A percentile compares a stretch with the other conserved stretches of the same genome.
Evolutionary conservation across 192 early-diverging fungal species (phyloP).

Genomic region (Spinellus fusiger): DNA sequence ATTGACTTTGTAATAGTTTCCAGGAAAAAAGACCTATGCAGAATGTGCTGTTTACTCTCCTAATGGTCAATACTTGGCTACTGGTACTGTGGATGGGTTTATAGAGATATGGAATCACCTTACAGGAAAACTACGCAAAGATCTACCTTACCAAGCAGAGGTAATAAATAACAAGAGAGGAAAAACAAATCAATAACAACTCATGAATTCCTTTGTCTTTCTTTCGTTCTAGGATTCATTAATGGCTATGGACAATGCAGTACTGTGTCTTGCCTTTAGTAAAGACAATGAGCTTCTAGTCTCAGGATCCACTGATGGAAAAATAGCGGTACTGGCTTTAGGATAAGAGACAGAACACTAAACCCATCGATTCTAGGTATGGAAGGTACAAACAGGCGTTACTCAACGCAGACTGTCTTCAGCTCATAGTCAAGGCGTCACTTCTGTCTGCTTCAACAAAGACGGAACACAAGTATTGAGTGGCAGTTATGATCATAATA

Average conservation of each 20-base stretch:
- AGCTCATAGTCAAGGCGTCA: conserved; percentile 84
- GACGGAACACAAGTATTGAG: conserved; percentile 80
- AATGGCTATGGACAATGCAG: conserved; percentile 89
- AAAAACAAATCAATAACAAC: conserved; percentile 2
- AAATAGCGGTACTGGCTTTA: conserved; percentile 62
- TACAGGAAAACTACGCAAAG: conserved; percentile 84
- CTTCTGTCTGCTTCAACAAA: conserved; percentile 68
- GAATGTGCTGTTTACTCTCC: conserved; percentile 76
- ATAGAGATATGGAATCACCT: conserved; percentile 94
- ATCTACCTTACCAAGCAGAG: conserved; percentile 88
- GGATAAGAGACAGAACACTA: neutral
- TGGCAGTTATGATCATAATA: conserved; percentile 69
- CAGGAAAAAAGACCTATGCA: conserved; percentile 74
- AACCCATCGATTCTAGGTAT: too few species aligned
- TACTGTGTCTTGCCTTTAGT: conserved; percentile 72
- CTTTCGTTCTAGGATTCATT: conserved; percentile 55
- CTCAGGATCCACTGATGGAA: conserved; percentile 80
- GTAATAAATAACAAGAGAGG: conserved; percentile 29
- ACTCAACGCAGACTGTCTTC: conserved; percentile 65
- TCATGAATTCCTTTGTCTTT: conserved; percentile 1
- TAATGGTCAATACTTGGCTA: conserved; percentile 76
- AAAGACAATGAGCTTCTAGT: conserved; percentile 76
- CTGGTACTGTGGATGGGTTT: conserved; percentile 90
- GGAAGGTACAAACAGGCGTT: conserved; percentile 75
- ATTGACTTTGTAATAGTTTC: conserved; percentile 52